Percentiles rank a stretch among this genome's conserved stretches.
Conservation (phyloP, 768 basidiomycete genomes). For the Hygrophoropsis aurantiaca region DNA sequence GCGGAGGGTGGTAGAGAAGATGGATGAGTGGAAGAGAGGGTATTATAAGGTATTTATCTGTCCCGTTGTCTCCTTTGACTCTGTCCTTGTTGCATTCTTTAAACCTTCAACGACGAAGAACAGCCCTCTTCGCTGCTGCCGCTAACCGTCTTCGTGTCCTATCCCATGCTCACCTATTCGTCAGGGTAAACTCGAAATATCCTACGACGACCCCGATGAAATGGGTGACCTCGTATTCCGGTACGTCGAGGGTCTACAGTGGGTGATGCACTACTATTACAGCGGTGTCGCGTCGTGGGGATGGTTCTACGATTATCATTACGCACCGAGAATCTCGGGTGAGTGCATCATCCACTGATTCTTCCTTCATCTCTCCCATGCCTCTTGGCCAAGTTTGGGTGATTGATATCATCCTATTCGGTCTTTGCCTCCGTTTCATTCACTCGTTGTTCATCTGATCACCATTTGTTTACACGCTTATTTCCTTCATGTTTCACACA, state of each 20-base stretch:
- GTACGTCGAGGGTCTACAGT: slow-evolving; percentile 94
- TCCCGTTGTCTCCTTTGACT: background rate
- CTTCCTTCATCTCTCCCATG: slow-evolving; percentile 2
- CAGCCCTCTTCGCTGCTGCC: too few species aligned
- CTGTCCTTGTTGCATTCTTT: slow-evolving; percentile 1
- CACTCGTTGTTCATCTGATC: too few species aligned
- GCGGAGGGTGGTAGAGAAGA: slow-evolving; percentile 70
- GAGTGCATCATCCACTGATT: slow-evolving; percentile 14
- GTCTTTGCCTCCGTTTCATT: too few species aligned
- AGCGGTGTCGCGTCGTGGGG: slow-evolving; percentile 96
- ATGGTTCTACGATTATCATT: slow-evolving; percentile 99
- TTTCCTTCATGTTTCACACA: too few species aligned
- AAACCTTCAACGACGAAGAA: too few species aligned
- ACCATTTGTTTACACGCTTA: too few species aligned
- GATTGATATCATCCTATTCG: too few species aligned
- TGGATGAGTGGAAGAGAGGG: slow-evolving; percentile 87
- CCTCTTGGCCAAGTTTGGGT: too few species aligned
- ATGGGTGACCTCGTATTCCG: slow-evolving; percentile 72
- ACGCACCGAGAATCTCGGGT: slow-evolving; percentile 96
- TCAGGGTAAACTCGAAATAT: slow-evolving; percentile 86
- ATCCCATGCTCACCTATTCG: too few species aligned
- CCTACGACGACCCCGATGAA: slow-evolving; percentile 64
- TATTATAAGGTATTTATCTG: slow-evolving; percentile 77
- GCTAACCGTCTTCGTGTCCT: too few species aligned
- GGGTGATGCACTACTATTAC: slow-evolving; percentile 99